A percentile compares a stretch with the other conserved stretches of the same genome.
These are phyloP conservation scores for Lunularia cruciata DNA, from an alignment of 225 moss, liverwort and hornwort genomes.

Conservation along the genomic window DNA sequence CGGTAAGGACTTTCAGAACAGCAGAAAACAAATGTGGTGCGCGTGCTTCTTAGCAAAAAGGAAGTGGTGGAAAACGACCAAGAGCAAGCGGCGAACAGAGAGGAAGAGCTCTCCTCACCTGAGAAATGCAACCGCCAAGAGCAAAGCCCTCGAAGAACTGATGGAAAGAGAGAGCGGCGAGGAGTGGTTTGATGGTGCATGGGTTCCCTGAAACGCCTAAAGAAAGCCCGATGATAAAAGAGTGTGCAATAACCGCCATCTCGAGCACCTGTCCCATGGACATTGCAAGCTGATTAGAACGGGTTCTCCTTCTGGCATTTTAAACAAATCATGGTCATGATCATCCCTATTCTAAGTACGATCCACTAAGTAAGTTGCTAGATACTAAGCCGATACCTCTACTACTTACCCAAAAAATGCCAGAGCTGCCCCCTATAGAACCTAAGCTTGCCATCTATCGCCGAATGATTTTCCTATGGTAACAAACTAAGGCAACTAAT, in stretches of 20 bases:
- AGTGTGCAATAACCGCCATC: constrained; percentile 79
- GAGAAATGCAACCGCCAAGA: constrained; percentile 83
- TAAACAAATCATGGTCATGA: too few species aligned
- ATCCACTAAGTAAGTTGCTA: too few species aligned
- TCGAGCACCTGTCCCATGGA: constrained; percentile 63
- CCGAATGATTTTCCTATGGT: too few species aligned
- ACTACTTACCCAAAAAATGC: too few species aligned
- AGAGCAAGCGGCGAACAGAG: neutral
- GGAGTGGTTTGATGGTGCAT: constrained; percentile 70
- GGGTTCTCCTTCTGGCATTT: too few species aligned
- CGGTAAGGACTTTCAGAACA: neutral
- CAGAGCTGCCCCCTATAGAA: too few species aligned
- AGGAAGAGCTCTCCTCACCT: constrained; percentile 32
- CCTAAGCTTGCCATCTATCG: too few species aligned
- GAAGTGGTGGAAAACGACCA: neutral
- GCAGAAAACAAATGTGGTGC: neutral
- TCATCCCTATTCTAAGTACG: too few species aligned
- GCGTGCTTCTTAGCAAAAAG: neutral
- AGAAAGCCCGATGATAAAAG: constrained; percentile 72
- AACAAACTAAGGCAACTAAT: too few species aligned
- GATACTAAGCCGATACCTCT: too few species aligned
- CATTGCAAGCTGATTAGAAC: too few species aligned
- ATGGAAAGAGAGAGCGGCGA: constrained; percentile 80
- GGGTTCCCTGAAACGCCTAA: constrained; percentile 76
- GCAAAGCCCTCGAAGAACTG: constrained; percentile 96